Evolutionary conservation across 1,284 basidiomycete genomes (phyloP).

Genomic region (Rhizoctonia solani): DNA sequence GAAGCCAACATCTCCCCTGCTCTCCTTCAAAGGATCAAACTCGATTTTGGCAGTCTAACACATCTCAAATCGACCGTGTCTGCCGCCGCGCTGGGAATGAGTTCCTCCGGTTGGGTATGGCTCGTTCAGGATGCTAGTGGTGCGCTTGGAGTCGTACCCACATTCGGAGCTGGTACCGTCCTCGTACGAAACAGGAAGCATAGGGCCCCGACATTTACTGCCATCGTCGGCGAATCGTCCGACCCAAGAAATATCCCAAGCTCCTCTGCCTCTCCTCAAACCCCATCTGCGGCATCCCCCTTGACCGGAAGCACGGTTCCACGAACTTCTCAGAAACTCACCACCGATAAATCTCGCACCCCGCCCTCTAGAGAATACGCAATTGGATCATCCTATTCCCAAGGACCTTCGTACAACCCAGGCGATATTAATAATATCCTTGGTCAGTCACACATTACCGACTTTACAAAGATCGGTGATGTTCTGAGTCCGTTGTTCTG

Average conservation of each 20-base stretch:
- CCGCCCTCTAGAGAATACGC: slow-evolving; percentile 35
- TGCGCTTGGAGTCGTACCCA: slow-evolving; percentile 74
- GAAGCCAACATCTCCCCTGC: slow-evolving; percentile 50
- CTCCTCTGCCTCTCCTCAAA: slow-evolving; percentile 32
- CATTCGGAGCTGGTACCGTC: slow-evolving; percentile 88
- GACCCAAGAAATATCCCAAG: background rate
- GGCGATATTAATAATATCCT: background rate
- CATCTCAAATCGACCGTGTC: slow-evolving; percentile 78
- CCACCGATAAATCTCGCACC: slow-evolving; percentile 43
- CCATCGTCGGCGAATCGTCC: slow-evolving; percentile 18
- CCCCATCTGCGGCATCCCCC: slow-evolving; percentile 42
- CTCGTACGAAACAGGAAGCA: slow-evolving; percentile 57
- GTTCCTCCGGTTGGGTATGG: slow-evolving; percentile 87
- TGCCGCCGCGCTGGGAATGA: slow-evolving; percentile 76
- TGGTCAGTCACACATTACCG: slow-evolving; percentile 14
- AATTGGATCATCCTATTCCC: background rate
- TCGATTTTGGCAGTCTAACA: slow-evolving; percentile 64
- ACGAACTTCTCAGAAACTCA: slow-evolving; percentile 42
- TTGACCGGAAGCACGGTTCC: slow-evolving; percentile 44
- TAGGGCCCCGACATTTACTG: slow-evolving; percentile 1
- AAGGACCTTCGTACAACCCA: background rate
- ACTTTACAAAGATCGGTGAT: slow-evolving; percentile 51
- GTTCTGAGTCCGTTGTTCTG: slow-evolving; percentile 80
- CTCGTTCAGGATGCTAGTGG: slow-evolving; percentile 72
- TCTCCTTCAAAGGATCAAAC: slow-evolving; percentile 53